A percentile compares a stretch with the other conserved stretches of the same genome.
These are phyloP conservation scores for Adiantum capillusveneris DNA, from an alignment of 75 land plant species.

Conservation along the genomic window DNA sequence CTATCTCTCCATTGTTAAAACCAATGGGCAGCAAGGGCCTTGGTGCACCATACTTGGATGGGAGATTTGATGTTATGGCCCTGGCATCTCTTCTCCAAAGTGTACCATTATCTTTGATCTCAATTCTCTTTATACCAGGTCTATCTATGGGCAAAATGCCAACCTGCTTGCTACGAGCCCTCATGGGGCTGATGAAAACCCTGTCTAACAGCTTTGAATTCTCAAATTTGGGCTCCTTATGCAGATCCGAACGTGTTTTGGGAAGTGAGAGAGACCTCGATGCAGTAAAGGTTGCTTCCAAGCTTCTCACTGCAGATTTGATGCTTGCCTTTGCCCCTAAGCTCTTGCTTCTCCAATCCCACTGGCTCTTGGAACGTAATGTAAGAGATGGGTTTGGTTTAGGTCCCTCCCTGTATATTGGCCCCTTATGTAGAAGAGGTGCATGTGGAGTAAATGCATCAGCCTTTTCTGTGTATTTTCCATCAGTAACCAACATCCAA, in stretches of 20 bases:
- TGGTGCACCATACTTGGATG: neutral
- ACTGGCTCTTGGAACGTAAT: no score
- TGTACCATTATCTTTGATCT: neutral
- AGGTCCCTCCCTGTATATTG: no score
- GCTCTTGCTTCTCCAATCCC: slow-evolving; percentile 4
- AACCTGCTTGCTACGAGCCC: neutral
- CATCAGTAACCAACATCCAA: no score
- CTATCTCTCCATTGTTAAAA: neutral
- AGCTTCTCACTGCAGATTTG: neutral
- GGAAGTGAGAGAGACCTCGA: neutral
- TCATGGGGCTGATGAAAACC: neutral
- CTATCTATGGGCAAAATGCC: neutral
- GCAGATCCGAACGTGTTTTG: neutral
- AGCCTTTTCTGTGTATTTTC: no score
- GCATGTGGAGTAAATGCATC: no score
- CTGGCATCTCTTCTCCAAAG: neutral
- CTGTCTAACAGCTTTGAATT: neutral
- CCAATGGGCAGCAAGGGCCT: neutral
- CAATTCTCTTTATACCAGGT: neutral
- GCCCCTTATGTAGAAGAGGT: no score
- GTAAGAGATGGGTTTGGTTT: no score
- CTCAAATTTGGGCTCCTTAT: neutral
- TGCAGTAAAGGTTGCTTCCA: neutral
- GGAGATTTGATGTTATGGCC: neutral
- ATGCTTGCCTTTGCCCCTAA: neutral